Base-by-base conservation (phyloP, 805 yeast species). In the Saccharomycopsis sp. region DNA sequence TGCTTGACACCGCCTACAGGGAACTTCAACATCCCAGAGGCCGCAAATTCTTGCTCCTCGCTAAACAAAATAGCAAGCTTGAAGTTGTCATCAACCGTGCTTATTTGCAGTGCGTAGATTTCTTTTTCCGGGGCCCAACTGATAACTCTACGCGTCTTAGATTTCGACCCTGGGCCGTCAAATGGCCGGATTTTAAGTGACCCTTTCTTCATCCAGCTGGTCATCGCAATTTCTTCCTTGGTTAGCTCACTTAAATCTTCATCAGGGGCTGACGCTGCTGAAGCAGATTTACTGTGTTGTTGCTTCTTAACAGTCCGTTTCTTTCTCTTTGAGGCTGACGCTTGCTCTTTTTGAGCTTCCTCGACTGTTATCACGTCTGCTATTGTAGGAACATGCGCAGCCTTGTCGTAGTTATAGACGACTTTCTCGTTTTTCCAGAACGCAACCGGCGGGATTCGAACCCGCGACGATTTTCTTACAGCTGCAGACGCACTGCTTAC, bases 361-460 rank as follows among this genome's bases (percentile, higher is more conserved):
- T 56, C 53, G 54, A 67, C 67, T 0, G 83, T 85, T 7, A 84
- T 76, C 42, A 87, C 83, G 62, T 80, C 82, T 56, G 79, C 78
- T 24, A 86, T 78, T 50, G 81, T 81, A 55, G 83, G 83, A 5
- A 85, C 78, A 5, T 80, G 75, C 19, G 70, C 70, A n/a, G 64
- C 64, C 2, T 68, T 61, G 17, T 63, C 66, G 54, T 74, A 72
- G 49, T 77, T 74, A 66, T 87, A 90, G 2, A 87, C 80, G 34
- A 87, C 80, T 60, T 83, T 75, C 70, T 90, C 97, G 66, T 87
- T 88, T 68, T 87, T 81, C 97, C 97, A 90, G 68, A 78, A 87
- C 1, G 89, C 92, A 62, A 90, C 72, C 0, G 96, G 93, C 2
- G 85, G 80, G 3, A 87, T 78, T 62, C 81, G 79, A 0, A 82